A percentile compares a stretch with the other conserved stretches of the same genome.
phyloP scores from a whole-genome alignment of 176 grass and related monocot genomes.

The Secale cereale region DNA sequence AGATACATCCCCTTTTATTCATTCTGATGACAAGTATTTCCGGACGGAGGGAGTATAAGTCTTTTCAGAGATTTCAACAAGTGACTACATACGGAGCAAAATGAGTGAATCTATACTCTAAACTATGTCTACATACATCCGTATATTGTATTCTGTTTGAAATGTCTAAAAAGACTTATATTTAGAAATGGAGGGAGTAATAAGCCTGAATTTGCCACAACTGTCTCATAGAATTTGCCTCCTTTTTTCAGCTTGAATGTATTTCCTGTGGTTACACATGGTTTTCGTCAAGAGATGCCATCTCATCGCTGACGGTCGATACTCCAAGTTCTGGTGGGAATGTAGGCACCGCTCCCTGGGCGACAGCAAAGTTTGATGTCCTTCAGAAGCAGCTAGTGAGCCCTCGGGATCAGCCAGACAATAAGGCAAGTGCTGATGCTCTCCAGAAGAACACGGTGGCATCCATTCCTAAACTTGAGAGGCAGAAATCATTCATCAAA shows the following conservation, averaged over 20 bases:
- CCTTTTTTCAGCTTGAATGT: constrained; percentile 70
- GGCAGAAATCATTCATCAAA: constrained; percentile 55
- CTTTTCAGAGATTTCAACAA: too few relatives aligned
- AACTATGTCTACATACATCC: too few relatives aligned
- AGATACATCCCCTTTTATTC: too few relatives aligned
- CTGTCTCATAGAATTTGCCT: not conserved
- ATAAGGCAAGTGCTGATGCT: constrained; percentile 29
- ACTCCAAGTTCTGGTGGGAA: constrained; percentile 46
- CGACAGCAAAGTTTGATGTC: constrained; percentile 82
- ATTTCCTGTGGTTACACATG: constrained; percentile 70
- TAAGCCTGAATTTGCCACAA: not conserved
- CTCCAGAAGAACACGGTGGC: constrained; percentile 56
- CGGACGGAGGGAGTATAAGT: too few relatives aligned
- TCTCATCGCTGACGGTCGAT: constrained; percentile 64
- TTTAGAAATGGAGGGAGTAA: too few relatives aligned
- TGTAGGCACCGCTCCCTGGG: constrained; percentile 71
- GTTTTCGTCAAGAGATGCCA: constrained; percentile 76
- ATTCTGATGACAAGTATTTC: too few relatives aligned
- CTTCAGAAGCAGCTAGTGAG: constrained; percentile 72
- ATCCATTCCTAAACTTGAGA: constrained; percentile 61
- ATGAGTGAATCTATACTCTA: too few relatives aligned
- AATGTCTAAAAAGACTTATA: too few relatives aligned
- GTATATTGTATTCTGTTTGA: too few relatives aligned
- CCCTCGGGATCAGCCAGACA: constrained; percentile 56
- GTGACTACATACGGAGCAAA: too few relatives aligned